A percentile compares a stretch with the other conserved stretches of the same genome.
Conservation (phyloP, 2,329 filamentous ascomycete species). For the Botryotinia calthae region DNA sequence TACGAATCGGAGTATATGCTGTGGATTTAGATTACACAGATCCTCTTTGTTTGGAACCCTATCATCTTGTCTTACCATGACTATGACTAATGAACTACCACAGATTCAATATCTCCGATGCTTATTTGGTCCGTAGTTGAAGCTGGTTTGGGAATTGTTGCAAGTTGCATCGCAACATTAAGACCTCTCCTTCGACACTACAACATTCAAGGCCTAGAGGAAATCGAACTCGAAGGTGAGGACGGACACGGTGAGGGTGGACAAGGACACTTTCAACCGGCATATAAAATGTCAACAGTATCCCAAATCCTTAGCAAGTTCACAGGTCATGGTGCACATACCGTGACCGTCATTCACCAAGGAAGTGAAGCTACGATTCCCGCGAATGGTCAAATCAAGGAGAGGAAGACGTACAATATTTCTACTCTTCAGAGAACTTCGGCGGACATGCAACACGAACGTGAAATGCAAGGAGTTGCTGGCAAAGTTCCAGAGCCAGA, state of each 20-base stretch:
- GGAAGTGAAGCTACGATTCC: conserved; percentile 9
- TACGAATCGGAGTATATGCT: conserved; percentile 8
- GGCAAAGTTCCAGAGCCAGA: conserved; percentile 13
- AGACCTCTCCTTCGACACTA: conserved; percentile 16
- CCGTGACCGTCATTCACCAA: conserved; percentile 12
- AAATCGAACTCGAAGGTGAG: conserved; percentile 1
- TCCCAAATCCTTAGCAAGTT: conserved; percentile 15
- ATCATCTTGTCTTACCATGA: neutral
- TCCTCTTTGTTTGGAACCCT: conserved; percentile 5
- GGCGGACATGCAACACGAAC: conserved; percentile 13
- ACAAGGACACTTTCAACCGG: neutral
- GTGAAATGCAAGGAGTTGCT: conserved; percentile 12
- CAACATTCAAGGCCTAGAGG: conserved; percentile 9
- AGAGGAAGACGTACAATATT: conserved; percentile 9
- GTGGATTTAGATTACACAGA: conserved; percentile 17
- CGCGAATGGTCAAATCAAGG: neutral
- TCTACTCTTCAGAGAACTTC: conserved; percentile 6
- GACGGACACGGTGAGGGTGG: neutral
- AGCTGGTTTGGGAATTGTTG: conserved; percentile 15
- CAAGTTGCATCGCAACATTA: conserved; percentile 17
- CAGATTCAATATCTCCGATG: conserved; percentile 17
- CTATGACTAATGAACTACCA: neutral
- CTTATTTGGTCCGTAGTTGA: conserved; percentile 19
- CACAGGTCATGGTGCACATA: conserved; percentile 15
- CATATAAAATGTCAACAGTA: conserved; percentile 17